These are phyloP conservation scores for Coprinopsis marcescibilis DNA, from an alignment of 768 basidiomycete species.

Conservation along the genomic window DNA sequence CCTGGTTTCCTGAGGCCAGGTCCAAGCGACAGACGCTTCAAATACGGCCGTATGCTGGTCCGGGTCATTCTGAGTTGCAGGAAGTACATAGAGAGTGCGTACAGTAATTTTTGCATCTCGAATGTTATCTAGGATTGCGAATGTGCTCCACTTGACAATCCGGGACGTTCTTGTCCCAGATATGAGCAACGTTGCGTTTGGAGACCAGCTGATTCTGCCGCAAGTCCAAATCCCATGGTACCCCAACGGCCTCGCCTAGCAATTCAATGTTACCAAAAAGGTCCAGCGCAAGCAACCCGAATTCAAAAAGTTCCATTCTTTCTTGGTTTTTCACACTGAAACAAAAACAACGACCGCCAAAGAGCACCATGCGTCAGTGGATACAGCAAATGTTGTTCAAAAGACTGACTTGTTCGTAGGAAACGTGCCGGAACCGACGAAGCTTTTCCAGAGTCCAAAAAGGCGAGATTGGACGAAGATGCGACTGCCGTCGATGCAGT, in stretches of 20 bases:
- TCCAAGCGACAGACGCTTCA: conserved; percentile 2
- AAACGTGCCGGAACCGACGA: conserved; percentile 48
- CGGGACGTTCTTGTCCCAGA: conserved; percentile 72
- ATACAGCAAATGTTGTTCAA: too few species aligned
- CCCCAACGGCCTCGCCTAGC: conserved; percentile 94
- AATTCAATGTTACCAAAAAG: conserved; percentile 87
- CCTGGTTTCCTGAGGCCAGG: conserved; percentile 2
- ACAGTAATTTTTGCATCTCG: neutral
- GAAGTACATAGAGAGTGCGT: conserved; percentile 74
- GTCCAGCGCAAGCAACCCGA: conserved; percentile 81
- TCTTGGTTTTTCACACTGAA: conserved; percentile 96
- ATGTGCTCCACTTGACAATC: conserved; percentile 76
- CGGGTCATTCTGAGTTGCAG: conserved; percentile 90
- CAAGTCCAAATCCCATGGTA: conserved; percentile 91
- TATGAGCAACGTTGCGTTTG: conserved; percentile 67
- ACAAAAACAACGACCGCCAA: conserved; percentile 62
- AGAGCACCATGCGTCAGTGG: conserved; percentile 69
- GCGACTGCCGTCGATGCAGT: too few species aligned
- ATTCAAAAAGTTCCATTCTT: conserved; percentile 93
- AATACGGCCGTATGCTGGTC: neutral
- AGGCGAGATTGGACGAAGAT: conserved; percentile 29
- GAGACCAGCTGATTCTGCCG: conserved; percentile 68
- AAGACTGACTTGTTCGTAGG: conserved; percentile 84
- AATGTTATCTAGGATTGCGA: conserved; percentile 43
- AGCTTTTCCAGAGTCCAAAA: conserved; percentile 43